Conservation (phyloP, 1,284 basidiomycete species). For the Malassezia japonica region DNA sequence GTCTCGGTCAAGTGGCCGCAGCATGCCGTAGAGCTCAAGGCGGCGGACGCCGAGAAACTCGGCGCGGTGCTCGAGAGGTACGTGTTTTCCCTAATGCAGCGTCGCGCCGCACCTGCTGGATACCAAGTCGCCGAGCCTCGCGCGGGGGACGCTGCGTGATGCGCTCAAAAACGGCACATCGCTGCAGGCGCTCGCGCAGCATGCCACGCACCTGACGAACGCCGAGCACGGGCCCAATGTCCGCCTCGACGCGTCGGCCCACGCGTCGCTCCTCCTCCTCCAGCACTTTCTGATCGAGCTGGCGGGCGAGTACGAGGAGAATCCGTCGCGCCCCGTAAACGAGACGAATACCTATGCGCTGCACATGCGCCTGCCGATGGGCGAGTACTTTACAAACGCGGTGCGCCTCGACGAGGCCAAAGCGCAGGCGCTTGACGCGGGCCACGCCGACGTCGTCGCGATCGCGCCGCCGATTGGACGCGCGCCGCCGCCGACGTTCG, state of each 20-base stretch:
- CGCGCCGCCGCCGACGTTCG: slow-evolving; percentile 21
- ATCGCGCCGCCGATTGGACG: slow-evolving; percentile 22
- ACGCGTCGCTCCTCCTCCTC: slow-evolving; percentile 1
- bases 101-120: not conserved
- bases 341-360: slow-evolving; percentile 21
- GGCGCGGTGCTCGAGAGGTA: not conserved
- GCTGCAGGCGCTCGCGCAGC: not conserved
- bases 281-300: slow-evolving; percentile 8
- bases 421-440: slow-evolving; percentile 23
- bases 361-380: slow-evolving; percentile 39
- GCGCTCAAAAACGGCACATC: not conserved
- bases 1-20: not conserved
- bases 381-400: slow-evolving; percentile 44
- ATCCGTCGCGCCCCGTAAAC: not conserved
- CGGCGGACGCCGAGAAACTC: not conserved
- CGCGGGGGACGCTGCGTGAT: not conserved
- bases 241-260: not conserved
- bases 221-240: not conserved
- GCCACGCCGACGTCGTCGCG: slow-evolving; percentile 32
- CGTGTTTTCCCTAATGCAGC: not conserved
- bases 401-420: slow-evolving; percentile 17
- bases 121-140: not conserved
- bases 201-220: not conserved
- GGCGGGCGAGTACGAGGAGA: not conserved
- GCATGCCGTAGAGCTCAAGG: not conserved